Evolutionary conservation across 805 yeast species (phyloP).

Genomic region (Dipodascopsis tothii): DNA sequence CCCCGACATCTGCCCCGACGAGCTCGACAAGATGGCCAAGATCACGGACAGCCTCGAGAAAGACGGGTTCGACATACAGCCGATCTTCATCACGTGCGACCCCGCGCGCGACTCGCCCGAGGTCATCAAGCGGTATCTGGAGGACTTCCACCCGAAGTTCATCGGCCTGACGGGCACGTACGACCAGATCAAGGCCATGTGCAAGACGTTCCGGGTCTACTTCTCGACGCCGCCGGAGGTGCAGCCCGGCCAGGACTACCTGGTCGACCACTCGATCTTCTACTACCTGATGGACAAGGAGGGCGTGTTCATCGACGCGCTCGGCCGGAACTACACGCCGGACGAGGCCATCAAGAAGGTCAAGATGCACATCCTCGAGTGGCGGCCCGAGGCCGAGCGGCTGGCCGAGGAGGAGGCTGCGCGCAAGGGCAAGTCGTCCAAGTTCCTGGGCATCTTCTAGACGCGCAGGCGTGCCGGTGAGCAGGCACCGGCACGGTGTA

Average conservation of each 20-base stretch:
- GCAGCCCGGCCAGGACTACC: constrained; percentile 90
- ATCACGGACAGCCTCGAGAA: constrained; percentile 56
- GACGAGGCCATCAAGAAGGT: constrained; percentile 68
- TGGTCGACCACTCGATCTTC: constrained; percentile 95
- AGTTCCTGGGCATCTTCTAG: not conserved
- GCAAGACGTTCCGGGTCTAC: constrained; percentile 88
- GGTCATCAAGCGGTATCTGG: constrained; percentile 69
- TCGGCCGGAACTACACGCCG: constrained; percentile 85
- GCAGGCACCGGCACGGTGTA: not conserved
- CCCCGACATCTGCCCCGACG: constrained; percentile 98
- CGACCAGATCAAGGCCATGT: constrained; percentile 71
- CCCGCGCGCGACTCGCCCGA: constrained; percentile 92
- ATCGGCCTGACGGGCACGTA: constrained; percentile 88
- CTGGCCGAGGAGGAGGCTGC: not conserved
- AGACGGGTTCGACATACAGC: constrained; percentile 59
- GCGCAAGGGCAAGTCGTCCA: not conserved
- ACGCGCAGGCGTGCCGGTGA: not conserved
- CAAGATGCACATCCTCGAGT: not conserved
- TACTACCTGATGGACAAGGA: constrained; percentile 97
- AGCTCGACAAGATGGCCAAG: constrained; percentile 80
- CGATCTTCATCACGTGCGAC: constrained; percentile 91
- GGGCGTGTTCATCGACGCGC: constrained; percentile 85
- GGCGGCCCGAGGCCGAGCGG: not conserved
- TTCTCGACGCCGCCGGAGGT: constrained; percentile 94
- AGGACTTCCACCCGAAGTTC: constrained; percentile 83